Percentiles rank a stretch among this genome's conserved stretches.
Conservation (phyloP, 129 eudicot species). For the Deinandra increscens region DNA sequence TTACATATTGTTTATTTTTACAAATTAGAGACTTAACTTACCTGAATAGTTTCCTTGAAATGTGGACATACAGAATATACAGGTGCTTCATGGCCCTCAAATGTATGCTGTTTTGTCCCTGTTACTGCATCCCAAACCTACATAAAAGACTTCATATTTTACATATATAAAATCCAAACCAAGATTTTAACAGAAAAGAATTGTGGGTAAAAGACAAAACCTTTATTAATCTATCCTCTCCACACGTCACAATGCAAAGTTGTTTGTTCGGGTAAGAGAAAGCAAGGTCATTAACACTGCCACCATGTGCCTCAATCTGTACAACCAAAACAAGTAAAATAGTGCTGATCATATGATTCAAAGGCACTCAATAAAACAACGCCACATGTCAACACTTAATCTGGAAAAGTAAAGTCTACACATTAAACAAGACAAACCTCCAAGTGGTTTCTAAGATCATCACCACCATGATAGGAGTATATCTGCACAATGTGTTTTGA, state of each 20-base stretch:
- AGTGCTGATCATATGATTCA: not conserved
- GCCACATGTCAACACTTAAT: slow-evolving; percentile 14
- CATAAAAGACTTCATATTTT: slow-evolving; percentile 7
- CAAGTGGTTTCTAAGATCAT: slow-evolving; percentile 66
- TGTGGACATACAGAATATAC: slow-evolving; percentile 91
- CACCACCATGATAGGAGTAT: slow-evolving; percentile 63
- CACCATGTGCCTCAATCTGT: slow-evolving; percentile 95
- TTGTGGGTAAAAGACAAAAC: slow-evolving; percentile 34
- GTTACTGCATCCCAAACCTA: slow-evolving; percentile 94
- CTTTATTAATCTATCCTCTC: slow-evolving; percentile 88
- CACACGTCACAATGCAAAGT: slow-evolving; percentile 79
- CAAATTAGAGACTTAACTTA: slow-evolving; percentile 22
- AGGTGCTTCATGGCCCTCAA: slow-evolving; percentile 94
- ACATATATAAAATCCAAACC: slow-evolving; percentile 8
- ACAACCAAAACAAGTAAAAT: slow-evolving; percentile 1
- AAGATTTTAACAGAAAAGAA: not conserved
- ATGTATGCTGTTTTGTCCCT: slow-evolving; percentile 62
- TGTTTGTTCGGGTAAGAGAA: slow-evolving; percentile 82
- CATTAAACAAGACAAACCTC: slow-evolving; percentile 51
- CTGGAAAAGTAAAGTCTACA: not conserved
- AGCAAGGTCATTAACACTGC: slow-evolving; percentile 89
- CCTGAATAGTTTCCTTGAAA: slow-evolving; percentile 82
- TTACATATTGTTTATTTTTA: not conserved
- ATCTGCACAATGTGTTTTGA: slow-evolving; percentile 83
- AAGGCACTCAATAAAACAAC: slow-evolving; percentile 1